phyloP scores from a whole-genome alignment of 2,329 filamentous ascomycete species.

The Fusarium sp. region DNA sequence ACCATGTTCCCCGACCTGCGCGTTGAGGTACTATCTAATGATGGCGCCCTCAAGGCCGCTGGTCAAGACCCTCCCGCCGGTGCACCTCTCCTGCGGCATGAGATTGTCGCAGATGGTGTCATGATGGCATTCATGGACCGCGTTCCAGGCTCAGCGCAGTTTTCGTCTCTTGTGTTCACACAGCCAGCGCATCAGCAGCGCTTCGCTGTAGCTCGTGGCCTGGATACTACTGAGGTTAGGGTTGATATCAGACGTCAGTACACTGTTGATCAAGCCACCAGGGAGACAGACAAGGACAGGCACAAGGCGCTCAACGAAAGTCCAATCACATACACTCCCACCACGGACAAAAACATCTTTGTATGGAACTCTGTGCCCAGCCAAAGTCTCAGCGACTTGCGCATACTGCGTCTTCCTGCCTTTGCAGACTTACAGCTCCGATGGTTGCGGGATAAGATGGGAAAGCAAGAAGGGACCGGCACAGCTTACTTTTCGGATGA shows the following conservation, averaged over 20 bases:
- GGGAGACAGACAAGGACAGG: neutral
- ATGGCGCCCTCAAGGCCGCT: neutral
- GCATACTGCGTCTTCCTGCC: neutral
- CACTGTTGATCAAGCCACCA: neutral
- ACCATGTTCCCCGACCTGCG: conserved; percentile 49
- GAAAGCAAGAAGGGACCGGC: neutral
- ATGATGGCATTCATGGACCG: neutral
- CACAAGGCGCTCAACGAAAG: neutral
- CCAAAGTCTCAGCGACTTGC: neutral
- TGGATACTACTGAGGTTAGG: neutral
- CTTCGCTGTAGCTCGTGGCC: neutral
- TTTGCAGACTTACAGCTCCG: neutral
- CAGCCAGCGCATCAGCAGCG: neutral
- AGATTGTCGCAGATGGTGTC: neutral
- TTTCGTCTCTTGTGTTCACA: neutral
- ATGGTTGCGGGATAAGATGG: neutral
- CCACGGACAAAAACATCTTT: neutral
- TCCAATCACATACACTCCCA: neutral
- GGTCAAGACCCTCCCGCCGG: neutral
- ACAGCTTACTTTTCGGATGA: neutral
- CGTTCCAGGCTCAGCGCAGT: neutral
- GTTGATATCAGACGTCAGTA: neutral
- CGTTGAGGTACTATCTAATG: neutral
- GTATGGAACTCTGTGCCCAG: neutral
- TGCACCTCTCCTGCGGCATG: neutral